Evolutionary conservation across 306 rosid species (phyloP).

Genomic region (Prunus armeniaca): DNA sequence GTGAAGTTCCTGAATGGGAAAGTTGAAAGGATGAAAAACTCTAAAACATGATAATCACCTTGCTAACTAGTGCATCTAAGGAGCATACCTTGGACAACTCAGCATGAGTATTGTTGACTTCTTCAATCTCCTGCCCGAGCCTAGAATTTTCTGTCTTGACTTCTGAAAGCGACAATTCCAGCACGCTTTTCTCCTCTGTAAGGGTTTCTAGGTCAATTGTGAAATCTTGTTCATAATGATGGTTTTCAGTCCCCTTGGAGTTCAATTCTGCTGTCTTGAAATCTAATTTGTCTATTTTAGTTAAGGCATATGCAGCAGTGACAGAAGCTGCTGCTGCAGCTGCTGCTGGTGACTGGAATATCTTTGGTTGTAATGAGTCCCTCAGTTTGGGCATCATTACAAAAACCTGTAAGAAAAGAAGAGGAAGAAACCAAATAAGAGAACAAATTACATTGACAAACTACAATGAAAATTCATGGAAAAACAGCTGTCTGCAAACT

Average conservation of each 20-base stretch:
- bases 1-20: constrained; percentile 69
- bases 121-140: constrained; percentile 61
- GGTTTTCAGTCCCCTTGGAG: constrained; percentile 40
- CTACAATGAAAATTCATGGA: neutral
- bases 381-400: constrained; percentile 77
- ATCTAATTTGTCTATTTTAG: constrained; percentile 72
- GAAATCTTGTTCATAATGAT: constrained; percentile 32
- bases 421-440: constrained; percentile 9
- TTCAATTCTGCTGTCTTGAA: constrained; percentile 37
- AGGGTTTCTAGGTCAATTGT: constrained; percentile 43
- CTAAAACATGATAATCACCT: neutral
- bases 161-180: constrained; percentile 59
- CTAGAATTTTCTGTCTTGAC: constrained; percentile 61
- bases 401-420: constrained; percentile 55
- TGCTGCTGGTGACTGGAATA: constrained; percentile 93
- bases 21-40: constrained; percentile 27
- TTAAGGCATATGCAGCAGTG: constrained; percentile 88
- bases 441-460: neutral
- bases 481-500: neutral
- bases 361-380: constrained; percentile 64
- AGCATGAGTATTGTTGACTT: constrained; percentile 62
- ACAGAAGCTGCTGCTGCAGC: constrained; percentile 99
- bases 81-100: constrained; percentile 81
- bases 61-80: constrained; percentile 9
- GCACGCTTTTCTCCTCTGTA: constrained; percentile 52